These are phyloP conservation scores for Acaromyces ingoldii DNA, from an alignment of 1,284 basidiomycete species.

Conservation along the genomic window DNA sequence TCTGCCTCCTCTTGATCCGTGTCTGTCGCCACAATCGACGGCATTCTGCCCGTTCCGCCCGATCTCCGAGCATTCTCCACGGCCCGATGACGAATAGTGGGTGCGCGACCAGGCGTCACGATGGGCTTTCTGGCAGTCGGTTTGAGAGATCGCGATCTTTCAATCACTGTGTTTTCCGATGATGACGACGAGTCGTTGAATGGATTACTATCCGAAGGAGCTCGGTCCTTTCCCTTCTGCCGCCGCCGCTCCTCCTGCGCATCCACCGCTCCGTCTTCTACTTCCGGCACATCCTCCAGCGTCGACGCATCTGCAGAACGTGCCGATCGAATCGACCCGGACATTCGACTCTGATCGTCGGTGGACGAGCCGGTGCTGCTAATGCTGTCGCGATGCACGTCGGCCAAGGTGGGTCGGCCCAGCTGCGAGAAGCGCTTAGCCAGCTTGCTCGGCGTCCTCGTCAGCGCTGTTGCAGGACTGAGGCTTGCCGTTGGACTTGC, in stretches of 20 bases:
- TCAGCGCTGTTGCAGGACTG: not conserved
- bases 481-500: not conserved
- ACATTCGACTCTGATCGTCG: too few species aligned
- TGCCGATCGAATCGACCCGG: not conserved
- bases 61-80: not conserved
- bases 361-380: not conserved
- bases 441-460: not conserved
- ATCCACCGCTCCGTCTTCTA: not conserved
- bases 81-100: slow-evolving; percentile 2
- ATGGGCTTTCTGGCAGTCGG: slow-evolving; percentile 8
- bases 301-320: not conserved
- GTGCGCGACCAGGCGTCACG: slow-evolving; percentile 11
- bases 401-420: not conserved
- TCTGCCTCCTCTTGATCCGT: not conserved
- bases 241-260: not conserved
- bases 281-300: not conserved
- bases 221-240: not conserved
- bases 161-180: too few species aligned
- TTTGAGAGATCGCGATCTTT: slow-evolving; percentile 5
- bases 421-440: not conserved
- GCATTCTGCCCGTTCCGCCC: not conserved
- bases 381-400: not conserved
- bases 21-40: slow-evolving; percentile 5
- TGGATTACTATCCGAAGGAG: not conserved
- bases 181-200: not conserved